phyloP scores from a whole-genome alignment of 805 yeast genomes.

The Saturnispora besseyi region DNA sequence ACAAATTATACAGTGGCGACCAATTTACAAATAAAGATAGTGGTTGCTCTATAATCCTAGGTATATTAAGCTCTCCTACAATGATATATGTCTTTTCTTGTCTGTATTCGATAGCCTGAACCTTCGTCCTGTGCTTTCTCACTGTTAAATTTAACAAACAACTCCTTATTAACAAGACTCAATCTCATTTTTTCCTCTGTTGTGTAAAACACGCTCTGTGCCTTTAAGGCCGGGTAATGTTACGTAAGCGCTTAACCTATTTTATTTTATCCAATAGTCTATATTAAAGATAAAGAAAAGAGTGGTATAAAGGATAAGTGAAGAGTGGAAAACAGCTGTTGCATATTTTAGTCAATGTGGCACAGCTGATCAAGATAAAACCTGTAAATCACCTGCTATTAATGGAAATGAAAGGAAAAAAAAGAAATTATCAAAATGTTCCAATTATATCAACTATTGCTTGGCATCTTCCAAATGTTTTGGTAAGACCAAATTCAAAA shows the following conservation, averaged over 20 bases:
- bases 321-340: too few species aligned
- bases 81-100: too few species aligned
- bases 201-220: neutral
- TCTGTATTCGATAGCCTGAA: neutral
- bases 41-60: too few species aligned
- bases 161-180: neutral
- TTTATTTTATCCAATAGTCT: too few species aligned
- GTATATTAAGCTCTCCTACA: too few species aligned
- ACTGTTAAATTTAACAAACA: neutral
- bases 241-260: neutral
- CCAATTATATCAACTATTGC: neutral
- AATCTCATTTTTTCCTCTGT: neutral
- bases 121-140: neutral
- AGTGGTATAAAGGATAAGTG: too few species aligned
- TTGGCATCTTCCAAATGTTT: slow-evolving; percentile 16
- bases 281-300: too few species aligned
- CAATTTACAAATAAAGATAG: too few species aligned
- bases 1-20: neutral
- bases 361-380: too few species aligned
- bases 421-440: slow-evolving; percentile 2
- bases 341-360: too few species aligned
- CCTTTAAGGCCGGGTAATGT: neutral
- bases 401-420: neutral
- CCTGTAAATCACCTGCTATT: too few species aligned
- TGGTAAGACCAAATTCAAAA: slow-evolving; percentile 35